Conservation (phyloP, 2,329 filamentous ascomycete species). For the Alternaria sp. region DNA sequence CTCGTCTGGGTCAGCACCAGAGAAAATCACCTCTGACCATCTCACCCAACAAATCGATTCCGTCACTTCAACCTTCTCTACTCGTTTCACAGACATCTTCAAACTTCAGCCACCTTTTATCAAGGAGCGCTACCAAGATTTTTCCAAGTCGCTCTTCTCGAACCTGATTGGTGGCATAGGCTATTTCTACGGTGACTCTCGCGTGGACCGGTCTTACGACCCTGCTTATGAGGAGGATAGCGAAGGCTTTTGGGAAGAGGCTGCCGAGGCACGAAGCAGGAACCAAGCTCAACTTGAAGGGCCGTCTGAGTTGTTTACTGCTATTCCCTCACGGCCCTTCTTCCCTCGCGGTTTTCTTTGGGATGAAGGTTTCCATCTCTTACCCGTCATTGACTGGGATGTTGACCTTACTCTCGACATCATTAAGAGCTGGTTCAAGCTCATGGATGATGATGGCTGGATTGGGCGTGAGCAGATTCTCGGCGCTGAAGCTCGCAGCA, state of each 20-base stretch:
- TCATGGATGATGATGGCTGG: slow-evolving; percentile 98
- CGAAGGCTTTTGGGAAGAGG: slow-evolving; percentile 94
- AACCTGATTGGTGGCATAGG: slow-evolving; percentile 94
- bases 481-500: slow-evolving; percentile 88
- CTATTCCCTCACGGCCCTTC: slow-evolving; percentile 90
- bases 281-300: slow-evolving; percentile 76
- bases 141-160: slow-evolving; percentile 90
- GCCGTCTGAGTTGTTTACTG: slow-evolving; percentile 88
- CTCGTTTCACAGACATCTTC: slow-evolving; percentile 77
- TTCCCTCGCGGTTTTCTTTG: slow-evolving; percentile 96
- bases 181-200: slow-evolving; percentile 88
- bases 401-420: slow-evolving; percentile 84
- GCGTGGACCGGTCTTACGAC: slow-evolving; percentile 92
- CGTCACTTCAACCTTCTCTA: slow-evolving; percentile 72
- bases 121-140: slow-evolving; percentile 74
- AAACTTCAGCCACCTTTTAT: slow-evolving; percentile 79
- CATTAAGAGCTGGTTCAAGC: slow-evolving; percentile 91
- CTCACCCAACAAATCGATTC: slow-evolving; percentile 74
- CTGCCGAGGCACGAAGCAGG: slow-evolving; percentile 77
- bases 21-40: slow-evolving; percentile 65
- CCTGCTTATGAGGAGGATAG: slow-evolving; percentile 93
- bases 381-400: slow-evolving; percentile 94
- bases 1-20: slow-evolving; percentile 74
- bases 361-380: slow-evolving; percentile 96
- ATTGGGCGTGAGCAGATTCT: slow-evolving; percentile 96